These are phyloP conservation scores for Taiwanofungus camphoratus DNA, from an alignment of 1,284 basidiomycete species.

Conservation along the genomic window DNA sequence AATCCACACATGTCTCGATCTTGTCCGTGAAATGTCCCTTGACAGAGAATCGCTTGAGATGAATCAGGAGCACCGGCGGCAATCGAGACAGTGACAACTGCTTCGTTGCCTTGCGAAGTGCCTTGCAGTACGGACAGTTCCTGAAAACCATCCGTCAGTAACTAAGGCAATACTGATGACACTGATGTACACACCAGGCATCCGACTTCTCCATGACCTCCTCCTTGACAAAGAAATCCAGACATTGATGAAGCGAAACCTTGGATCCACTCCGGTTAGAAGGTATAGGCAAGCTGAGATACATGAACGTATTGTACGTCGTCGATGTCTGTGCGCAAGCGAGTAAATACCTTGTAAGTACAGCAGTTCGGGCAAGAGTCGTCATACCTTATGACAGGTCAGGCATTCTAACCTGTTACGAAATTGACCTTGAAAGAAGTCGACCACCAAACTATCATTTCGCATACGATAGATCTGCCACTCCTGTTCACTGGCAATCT, in stretches of 20 bases:
- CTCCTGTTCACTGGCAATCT: conserved; percentile 89
- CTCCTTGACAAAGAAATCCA: conserved; percentile 88
- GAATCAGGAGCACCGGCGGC: conserved; percentile 91
- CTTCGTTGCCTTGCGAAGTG: conserved; percentile 78
- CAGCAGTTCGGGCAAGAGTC: conserved; percentile 1
- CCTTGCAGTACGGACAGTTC: conserved; percentile 92
- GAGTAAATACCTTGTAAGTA: neutral
- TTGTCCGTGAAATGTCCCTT: conserved; percentile 95
- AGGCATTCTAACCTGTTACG: conserved; percentile 86
- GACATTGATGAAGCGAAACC: conserved; percentile 74
- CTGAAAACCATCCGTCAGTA: conserved; percentile 34
- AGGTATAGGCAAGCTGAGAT: conserved; percentile 89
- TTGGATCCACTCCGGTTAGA: conserved; percentile 53
- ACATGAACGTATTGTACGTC: conserved; percentile 97
- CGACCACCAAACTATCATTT: conserved; percentile 93
- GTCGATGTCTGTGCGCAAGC: conserved; percentile 75
- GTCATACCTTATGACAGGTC: conserved; percentile 81
- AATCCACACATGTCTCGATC: conserved; percentile 86
- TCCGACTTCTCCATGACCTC: conserved; percentile 93
- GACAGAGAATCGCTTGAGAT: conserved; percentile 93
- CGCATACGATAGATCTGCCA: conserved; percentile 90
- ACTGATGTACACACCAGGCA: conserved; percentile 69
- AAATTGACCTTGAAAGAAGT: conserved; percentile 98
- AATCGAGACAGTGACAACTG: conserved; percentile 84
- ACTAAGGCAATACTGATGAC: neutral